Evolutionary conservation across 139 green algal genomes (phyloP).

Genomic region (Mychonastes homosphaera): DNA sequence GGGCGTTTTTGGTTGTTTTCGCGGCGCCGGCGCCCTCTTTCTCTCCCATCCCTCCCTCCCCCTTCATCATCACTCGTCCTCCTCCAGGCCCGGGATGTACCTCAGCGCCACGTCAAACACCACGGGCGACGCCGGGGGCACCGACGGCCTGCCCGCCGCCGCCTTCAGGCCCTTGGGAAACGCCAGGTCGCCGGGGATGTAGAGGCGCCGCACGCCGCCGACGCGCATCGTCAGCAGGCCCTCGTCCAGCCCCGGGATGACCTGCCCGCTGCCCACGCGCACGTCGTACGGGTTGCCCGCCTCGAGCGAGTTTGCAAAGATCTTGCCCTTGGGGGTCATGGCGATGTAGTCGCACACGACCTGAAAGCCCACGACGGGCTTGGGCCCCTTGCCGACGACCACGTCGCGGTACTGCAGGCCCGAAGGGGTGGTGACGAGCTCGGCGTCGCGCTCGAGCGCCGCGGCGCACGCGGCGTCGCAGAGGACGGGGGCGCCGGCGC

Average conservation of each 20-base stretch:
- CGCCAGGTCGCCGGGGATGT: constrained; percentile 82
- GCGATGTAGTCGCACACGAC: constrained; percentile 86
- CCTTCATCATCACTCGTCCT: constrained; percentile 20
- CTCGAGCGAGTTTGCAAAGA: constrained; percentile 81
- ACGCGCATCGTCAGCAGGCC: constrained; percentile 76
- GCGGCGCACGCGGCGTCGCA: constrained; percentile 56
- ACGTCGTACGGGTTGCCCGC: constrained; percentile 83
- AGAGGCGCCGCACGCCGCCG: constrained; percentile 77
- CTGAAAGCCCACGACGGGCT: constrained; percentile 36
- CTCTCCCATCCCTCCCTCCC: too few species aligned
- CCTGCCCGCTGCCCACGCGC: constrained; percentile 28
- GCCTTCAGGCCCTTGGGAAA: constrained; percentile 84
- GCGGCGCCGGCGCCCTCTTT: too few species aligned
- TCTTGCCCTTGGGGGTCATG: constrained; percentile 59
- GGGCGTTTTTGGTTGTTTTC: too few species aligned
- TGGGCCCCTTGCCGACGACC: constrained; percentile 43
- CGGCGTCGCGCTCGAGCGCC: constrained; percentile 29
- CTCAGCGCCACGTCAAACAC: constrained; percentile 92
- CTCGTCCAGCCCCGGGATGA: constrained; percentile 75
- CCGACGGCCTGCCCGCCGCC: constrained; percentile 51
- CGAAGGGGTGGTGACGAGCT: constrained; percentile 48
- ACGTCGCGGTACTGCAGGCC: constrained; percentile 90
- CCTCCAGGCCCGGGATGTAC: constrained; percentile 69
- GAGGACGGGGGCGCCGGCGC: constrained; percentile 20
- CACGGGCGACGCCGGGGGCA: constrained; percentile 62